Evolutionary conservation across 2,329 filamentous ascomycete species (phyloP).

Genomic region (Nothopassalora personata): DNA sequence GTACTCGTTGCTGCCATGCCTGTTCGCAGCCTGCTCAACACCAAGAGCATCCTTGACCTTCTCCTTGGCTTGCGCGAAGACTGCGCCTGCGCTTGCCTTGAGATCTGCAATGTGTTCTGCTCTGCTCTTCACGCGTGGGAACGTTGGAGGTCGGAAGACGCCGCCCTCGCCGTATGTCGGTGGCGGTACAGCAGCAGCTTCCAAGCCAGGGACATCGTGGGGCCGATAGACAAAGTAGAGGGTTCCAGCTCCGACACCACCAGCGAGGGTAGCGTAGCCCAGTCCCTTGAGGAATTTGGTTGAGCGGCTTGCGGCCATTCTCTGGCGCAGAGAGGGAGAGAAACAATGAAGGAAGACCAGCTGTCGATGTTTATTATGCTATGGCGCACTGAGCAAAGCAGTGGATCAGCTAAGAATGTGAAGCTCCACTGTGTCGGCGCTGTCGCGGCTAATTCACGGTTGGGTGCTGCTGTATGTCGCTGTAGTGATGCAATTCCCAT

Average conservation of each 20-base stretch:
- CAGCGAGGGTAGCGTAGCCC: slow-evolving; percentile 54
- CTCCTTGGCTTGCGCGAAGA: slow-evolving; percentile 42
- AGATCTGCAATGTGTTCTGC: slow-evolving; percentile 61
- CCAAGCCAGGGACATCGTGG: slow-evolving; percentile 64
- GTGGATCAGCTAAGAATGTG: neutral
- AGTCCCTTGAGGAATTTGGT: slow-evolving; percentile 48
- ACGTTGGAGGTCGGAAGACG: slow-evolving; percentile 60
- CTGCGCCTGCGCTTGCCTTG: slow-evolving; percentile 46
- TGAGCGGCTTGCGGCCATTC: slow-evolving; percentile 27
- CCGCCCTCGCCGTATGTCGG: slow-evolving; percentile 65
- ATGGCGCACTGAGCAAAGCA: neutral
- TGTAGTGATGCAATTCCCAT: slow-evolving; percentile 4
- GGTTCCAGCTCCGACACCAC: slow-evolving; percentile 49
- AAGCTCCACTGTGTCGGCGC: neutral
- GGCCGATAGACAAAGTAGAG: slow-evolving; percentile 64
- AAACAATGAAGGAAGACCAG: neutral
- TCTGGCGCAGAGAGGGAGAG: slow-evolving; percentile 1
- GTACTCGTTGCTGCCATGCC: slow-evolving; percentile 48
- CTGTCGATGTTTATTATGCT: neutral
- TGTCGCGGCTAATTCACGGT: slow-evolving; percentile 5
- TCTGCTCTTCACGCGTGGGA: slow-evolving; percentile 58
- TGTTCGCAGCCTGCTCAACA: slow-evolving; percentile 26
- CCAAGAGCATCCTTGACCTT: slow-evolving; percentile 36
- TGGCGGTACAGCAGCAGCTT: slow-evolving; percentile 63
- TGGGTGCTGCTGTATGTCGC: neutral